Conservation (phyloP, 805 yeast genomes). For the Saccharomycopsis sp. region DNA sequence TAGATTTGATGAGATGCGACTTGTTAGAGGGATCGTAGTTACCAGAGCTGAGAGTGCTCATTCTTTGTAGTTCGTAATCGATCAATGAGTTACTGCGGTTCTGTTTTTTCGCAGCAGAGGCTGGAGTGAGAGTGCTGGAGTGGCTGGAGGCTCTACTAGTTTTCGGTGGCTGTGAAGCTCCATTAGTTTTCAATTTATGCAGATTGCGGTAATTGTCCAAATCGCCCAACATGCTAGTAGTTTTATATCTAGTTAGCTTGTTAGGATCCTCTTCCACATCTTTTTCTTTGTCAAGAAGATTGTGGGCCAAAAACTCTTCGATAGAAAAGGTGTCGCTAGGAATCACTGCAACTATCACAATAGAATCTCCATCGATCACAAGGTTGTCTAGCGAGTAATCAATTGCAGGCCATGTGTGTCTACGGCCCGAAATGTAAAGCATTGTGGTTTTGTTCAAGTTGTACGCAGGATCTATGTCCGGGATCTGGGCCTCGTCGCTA, state of each 20-base stretch:
- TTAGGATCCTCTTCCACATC: slow-evolving; percentile 1
- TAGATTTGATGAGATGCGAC: not conserved
- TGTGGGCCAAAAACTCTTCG: slow-evolving; percentile 2
- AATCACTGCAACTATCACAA: slow-evolving; percentile 55
- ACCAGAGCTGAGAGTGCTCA: not conserved
- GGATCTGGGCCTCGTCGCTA: not conserved
- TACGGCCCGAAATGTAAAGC: slow-evolving; percentile 62
- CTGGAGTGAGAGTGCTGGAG: not conserved
- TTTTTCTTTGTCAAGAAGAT: not conserved
- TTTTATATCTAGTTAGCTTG: slow-evolving; percentile 13
- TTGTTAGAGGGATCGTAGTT: not conserved
- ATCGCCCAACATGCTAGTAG: slow-evolving; percentile 21
- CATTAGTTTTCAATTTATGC: not conserved
- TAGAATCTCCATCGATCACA: slow-evolving; percentile 56
- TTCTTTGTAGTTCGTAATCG: slow-evolving; percentile 10
- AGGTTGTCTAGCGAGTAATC: slow-evolving; percentile 56
- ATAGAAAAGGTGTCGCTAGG: slow-evolving; percentile 22
- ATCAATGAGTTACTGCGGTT: slow-evolving; percentile 5
- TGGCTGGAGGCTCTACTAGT: not conserved
- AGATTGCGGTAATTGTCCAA: slow-evolving; percentile 8
- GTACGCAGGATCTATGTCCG: slow-evolving; percentile 4
- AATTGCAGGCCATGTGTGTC: slow-evolving; percentile 74
- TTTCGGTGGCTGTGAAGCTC: not conserved
- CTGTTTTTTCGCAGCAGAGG: not conserved
- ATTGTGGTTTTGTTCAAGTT: slow-evolving; percentile 34